These are phyloP conservation scores for Striga asiatica DNA, from an alignment of 257 asterid genomes.

Conservation along the genomic window DNA sequence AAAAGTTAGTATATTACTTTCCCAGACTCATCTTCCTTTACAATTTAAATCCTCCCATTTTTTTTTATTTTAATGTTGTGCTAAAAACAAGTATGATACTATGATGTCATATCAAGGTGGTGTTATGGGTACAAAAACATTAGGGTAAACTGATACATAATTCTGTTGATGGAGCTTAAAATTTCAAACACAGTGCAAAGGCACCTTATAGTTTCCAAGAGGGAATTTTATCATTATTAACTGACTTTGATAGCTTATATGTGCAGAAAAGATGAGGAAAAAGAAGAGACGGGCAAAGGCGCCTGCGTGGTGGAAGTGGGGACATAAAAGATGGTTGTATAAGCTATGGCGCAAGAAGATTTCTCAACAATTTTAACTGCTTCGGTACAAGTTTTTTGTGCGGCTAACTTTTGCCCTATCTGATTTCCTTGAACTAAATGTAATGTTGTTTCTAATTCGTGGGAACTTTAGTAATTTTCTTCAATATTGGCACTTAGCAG, in stretches of 20 bases:
- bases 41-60: neutral
- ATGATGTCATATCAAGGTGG: no score
- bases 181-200: no score
- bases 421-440: no score
- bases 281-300: conserved; percentile 29
- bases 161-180: no score
- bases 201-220: neutral
- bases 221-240: neutral
- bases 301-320: conserved; percentile 79
- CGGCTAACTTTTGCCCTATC: no score
- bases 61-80: no score
- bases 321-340: conserved; percentile 51
- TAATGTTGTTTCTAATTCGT: conserved; percentile 17
- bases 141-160: no score
- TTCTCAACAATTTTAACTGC: conserved; percentile 20
- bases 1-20: conserved; percentile 44
- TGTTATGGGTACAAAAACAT: no score
- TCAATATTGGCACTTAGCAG: no score
- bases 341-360: conserved; percentile 36
- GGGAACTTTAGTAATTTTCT: no score
- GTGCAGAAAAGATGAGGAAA: conserved; percentile 48
- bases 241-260: conserved; percentile 4
- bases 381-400: no score
- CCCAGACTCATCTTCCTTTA: conserved; percentile 3
- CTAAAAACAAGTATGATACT: no score